Evolutionary conservation across 129 eudicot genomes (phyloP), one percentile per base, ranked within the genome.

Genomic region (Arctium minus): DNA sequence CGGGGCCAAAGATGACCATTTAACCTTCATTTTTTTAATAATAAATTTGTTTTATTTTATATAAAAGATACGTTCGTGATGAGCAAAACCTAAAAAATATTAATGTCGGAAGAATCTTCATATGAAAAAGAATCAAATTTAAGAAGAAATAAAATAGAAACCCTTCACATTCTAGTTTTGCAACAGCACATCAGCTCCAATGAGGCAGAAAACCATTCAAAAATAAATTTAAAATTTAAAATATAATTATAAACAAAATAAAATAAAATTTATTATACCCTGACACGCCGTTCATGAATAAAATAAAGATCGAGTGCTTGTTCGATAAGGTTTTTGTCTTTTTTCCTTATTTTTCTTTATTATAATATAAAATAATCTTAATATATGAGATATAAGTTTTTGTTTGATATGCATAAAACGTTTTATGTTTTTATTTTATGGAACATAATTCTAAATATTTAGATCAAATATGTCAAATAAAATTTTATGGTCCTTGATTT

Each of bases 281-380:
- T 56, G 81, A 83, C 86, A 48, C 75, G 86, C 86, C 81, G 77
- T 83, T 83, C 81, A 83, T 32, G 29, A 50, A 22, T 83, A 76
- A 68, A 76, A 75, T 69, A 83, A 18, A 44, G 72, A 3, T 62
- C 13, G 50, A 42, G 37, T 32, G 33, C 30, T 81, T 56, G n/a
- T 53, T 81, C 12, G 53, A 72, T 15, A 50, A 60, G 62, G 37
- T 2, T 74, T 37, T 75, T 76, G 86, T 75, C 81, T 2, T 37
- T 12, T 75, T 82, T 44, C 18, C 3, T 53, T 11, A 22, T 42
- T 22, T 31, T 22, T n/a, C 6, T 73, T 81, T 22, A 22, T 22
- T 22, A 22, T 73, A 50, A 4, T 12, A 50, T 12, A 50, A 50
- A 12, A 50, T 15, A 30, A 1, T 81, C 27, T 1, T n/a, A 17